Base-by-base conservation (phyloP, 352 stramenopile genomes). In the Elongisporangium anandrum region DNA sequence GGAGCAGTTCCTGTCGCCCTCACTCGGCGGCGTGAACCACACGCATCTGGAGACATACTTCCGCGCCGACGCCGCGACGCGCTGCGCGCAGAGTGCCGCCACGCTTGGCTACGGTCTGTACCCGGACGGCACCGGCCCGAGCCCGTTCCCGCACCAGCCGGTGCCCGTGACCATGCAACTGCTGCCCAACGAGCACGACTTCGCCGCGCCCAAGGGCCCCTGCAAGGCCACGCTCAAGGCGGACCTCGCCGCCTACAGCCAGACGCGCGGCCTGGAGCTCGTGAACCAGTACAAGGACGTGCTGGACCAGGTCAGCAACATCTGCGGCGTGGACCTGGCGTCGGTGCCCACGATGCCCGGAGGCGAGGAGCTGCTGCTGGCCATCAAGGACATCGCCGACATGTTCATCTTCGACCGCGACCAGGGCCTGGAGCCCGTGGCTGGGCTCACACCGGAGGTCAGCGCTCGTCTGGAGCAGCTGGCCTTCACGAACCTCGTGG, bases 131-230 rank as follows among this genome's bases (percentile, higher is more conserved):
- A 90, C 83, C 2, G 86, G 83, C 2, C 86, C 86, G 1, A 29
- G 48, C 3, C 81, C 81, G 16, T 95, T 90, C 57, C 64, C 69
- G 21, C 79, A 79, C 50, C 74, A 94, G 51, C 84, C 78, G 22
- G 84, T 95, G 58, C 82, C 86, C 4, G 83, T 95, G 59, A 92
- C 83, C 39, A 95, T 95, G 86, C 78, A 95, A 60, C 61, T 93
- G 45, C 52, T 95, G 50, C 68, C 78, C 59, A 92, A 95, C 57
- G 86, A 95, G 56, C 86, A 95, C 61, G 86, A 80, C 0, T 95
- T 95, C 63, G 86, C 86, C 16, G 86, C 86, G 17, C 81, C 86
- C 20, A 92, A 93, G 54, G 84, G 84, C 8, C 84, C 86, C 12
- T 93, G 84, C 68, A 73, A 67, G 20, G 66, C 59, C 21, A 80